A percentile compares a stretch with the other conserved stretches of the same genome.
phyloP scores from a whole-genome alignment of 495 filamentous ascomycete species.

The Bombardia bombarda region DNA sequence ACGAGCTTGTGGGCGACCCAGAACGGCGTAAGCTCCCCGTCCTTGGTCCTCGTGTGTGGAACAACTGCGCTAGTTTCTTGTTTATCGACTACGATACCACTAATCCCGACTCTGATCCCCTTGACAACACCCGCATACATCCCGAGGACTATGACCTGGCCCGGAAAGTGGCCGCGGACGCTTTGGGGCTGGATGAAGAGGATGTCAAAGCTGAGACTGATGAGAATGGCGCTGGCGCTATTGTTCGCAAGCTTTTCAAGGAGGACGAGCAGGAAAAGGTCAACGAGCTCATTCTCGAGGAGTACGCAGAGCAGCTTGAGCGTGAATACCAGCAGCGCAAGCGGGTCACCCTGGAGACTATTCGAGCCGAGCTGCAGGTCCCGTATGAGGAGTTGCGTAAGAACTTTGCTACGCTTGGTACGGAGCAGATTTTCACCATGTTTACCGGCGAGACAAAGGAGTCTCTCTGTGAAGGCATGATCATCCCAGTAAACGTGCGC shows the following conservation, averaged over 20 bases:
- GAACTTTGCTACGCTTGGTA: slow-evolving; percentile 59
- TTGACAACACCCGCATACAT: slow-evolving; percentile 94
- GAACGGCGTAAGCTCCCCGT: slow-evolving; percentile 68
- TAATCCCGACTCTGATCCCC: slow-evolving; percentile 73
- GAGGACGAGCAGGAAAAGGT: slow-evolving; percentile 90
- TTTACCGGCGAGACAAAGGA: slow-evolving; percentile 88
- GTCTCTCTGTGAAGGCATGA: slow-evolving; percentile 77
- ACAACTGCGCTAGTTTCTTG: slow-evolving; percentile 92
- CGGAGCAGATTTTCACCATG: slow-evolving; percentile 92
- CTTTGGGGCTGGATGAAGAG: slow-evolving; percentile 91
- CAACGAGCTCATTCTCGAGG: slow-evolving; percentile 90
- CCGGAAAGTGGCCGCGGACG: slow-evolving; percentile 96
- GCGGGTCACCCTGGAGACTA: slow-evolving; percentile 91
- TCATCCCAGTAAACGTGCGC: slow-evolving; percentile 80
- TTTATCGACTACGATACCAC: slow-evolving; percentile 77
- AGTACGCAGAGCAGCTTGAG: slow-evolving; percentile 94
- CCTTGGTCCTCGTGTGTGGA: slow-evolving; percentile 84
- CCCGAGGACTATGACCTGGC: slow-evolving; percentile 97
- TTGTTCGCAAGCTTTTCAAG: slow-evolving; percentile 85
- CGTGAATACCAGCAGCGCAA: slow-evolving; percentile 88
- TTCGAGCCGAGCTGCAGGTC: slow-evolving; percentile 82
- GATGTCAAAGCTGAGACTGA: slow-evolving; percentile 91
- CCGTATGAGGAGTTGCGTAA: slow-evolving; percentile 92
- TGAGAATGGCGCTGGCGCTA: slow-evolving; percentile 77
- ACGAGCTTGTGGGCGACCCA: slow-evolving; percentile 78